Evolutionary conservation across 2,329 filamentous ascomycete species (phyloP).

Genomic region (Arachnomyces sp.): DNA sequence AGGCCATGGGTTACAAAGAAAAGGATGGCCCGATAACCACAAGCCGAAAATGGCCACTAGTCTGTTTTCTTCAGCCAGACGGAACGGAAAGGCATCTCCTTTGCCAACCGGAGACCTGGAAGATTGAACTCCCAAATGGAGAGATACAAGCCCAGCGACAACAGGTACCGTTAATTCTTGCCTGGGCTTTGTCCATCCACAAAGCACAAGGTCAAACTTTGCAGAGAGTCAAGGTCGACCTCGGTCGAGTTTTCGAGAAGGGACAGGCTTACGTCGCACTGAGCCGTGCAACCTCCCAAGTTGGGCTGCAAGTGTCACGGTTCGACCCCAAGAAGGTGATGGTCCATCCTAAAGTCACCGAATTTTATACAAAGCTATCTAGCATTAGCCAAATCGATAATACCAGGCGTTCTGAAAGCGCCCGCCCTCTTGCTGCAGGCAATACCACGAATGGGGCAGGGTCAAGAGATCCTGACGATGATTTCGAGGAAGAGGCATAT

Average conservation of each 20-base stretch:
- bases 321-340: conserved; percentile 90
- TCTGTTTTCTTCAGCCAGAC: conserved; percentile 74
- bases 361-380: conserved; percentile 77
- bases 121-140: conserved; percentile 90
- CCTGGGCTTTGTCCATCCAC: conserved; percentile 95
- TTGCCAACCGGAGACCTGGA: conserved; percentile 85
- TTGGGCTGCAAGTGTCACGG: conserved; percentile 75
- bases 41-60: conserved; percentile 65
- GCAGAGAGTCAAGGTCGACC: conserved; percentile 87
- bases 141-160: conserved; percentile 82
- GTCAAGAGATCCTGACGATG: conserved; percentile 19
- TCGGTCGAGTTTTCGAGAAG: conserved; percentile 90
- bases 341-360: conserved; percentile 79
- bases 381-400: conserved; percentile 54
- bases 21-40: conserved; percentile 42
- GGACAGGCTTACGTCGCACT: conserved; percentile 96
- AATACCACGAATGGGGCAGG: conserved; percentile 13
- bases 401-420: conserved; percentile 15
- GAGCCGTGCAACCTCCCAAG: conserved; percentile 81
- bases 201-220: conserved; percentile 95
- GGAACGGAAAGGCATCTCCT: conserved; percentile 69
- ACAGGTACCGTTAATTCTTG: conserved; percentile 81
- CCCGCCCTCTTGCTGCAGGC: conserved; percentile 25
- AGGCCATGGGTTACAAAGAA: conserved; percentile 38
- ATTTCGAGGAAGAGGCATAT: conserved; percentile 43